A percentile compares a stretch with the other conserved stretches of the same genome.
phyloP scores from a whole-genome alignment of 2,329 filamentous ascomycete genomes.

The Colletotrichum scovillei region DNA sequence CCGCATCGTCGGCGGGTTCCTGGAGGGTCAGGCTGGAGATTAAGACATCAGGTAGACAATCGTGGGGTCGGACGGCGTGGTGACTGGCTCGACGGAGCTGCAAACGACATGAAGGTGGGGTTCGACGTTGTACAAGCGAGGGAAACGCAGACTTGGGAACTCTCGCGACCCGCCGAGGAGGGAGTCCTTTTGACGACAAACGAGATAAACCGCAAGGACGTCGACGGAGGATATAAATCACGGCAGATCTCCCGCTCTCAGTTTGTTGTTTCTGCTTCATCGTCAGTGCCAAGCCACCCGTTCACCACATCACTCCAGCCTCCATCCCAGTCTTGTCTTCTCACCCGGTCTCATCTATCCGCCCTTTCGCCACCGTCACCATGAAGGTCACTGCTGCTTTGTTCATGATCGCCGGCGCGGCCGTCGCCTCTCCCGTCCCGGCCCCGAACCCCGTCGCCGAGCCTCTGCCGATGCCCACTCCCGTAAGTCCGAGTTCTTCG shows the following conservation, averaged over 20 bases:
- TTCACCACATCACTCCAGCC: conserved; percentile 9
- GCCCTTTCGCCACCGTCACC: not conserved
- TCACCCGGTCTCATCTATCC: not conserved
- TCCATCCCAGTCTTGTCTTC: conserved; percentile 14
- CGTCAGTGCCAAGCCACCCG: conserved; percentile 26
- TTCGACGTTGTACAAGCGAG: not conserved
- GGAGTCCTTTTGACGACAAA: not conserved
- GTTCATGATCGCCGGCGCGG: conserved; percentile 37
- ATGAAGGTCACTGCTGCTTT: conserved; percentile 37
- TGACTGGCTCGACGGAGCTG: conserved; percentile 18
- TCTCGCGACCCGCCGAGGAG: conserved; percentile 22
- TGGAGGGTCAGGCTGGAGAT: conserved; percentile 31
- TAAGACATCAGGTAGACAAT: conserved; percentile 24
- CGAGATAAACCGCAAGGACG: conserved; percentile 21
- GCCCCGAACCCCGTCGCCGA: conserved; percentile 24
- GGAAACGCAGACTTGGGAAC: conserved; percentile 17
- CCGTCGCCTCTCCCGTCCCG: conserved; percentile 38
- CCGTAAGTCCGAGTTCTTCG: conserved; percentile 37
- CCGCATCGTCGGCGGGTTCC: conserved; percentile 23
- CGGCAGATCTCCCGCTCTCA: conserved; percentile 26
- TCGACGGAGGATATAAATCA: conserved; percentile 24
- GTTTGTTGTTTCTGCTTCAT: not conserved
- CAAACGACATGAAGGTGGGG: conserved; percentile 6
- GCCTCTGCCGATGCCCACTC: conserved; percentile 39
- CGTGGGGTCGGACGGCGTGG: conserved; percentile 28